These are phyloP conservation scores for Aquilaria yunnanensis DNA, from an alignment of 345 rosid genomes.

Conservation along the genomic window DNA sequence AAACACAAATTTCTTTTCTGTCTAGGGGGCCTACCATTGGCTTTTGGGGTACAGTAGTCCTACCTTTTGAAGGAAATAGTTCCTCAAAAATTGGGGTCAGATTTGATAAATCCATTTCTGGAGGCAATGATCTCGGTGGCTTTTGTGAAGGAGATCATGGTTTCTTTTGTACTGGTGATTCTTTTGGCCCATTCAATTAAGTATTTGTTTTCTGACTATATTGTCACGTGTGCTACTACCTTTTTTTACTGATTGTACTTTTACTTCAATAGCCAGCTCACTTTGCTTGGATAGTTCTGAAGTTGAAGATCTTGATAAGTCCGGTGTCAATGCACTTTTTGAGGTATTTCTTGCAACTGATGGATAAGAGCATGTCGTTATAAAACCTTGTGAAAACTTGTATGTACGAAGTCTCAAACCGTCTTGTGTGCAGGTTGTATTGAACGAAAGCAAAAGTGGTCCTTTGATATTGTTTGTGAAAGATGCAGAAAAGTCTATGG, in stretches of 20 bases:
- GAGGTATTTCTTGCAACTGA: conserved; percentile 42
- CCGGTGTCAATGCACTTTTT: conserved; percentile 77
- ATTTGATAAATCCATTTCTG: conserved; percentile 76
- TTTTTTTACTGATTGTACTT: conserved; percentile 1
- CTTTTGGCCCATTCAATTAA: not conserved
- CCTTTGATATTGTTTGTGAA: conserved; percentile 82
- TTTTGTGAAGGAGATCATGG: conserved; percentile 87
- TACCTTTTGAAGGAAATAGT: conserved; percentile 86
- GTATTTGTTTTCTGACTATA: not conserved
- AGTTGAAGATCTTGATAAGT: conserved; percentile 78
- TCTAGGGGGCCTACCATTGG: conserved; percentile 78
- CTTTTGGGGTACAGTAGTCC: conserved; percentile 83
- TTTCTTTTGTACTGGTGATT: conserved; percentile 82
- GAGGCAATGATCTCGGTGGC: conserved; percentile 96
- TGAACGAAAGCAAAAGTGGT: conserved; percentile 55
- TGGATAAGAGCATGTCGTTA: not conserved
- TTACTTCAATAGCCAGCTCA: conserved; percentile 49
- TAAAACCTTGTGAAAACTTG: not conserved
- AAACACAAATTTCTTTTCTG: not conserved
- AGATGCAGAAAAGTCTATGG: conserved; percentile 85
- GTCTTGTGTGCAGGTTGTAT: conserved; percentile 49
- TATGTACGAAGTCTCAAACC: conserved; percentile 8
- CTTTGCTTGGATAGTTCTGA: conserved; percentile 75
- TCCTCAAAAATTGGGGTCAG: conserved; percentile 90
- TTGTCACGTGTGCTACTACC: not conserved